Percentiles rank a stretch among this genome's conserved stretches.
Evolutionary conservation across 345 rosid genomes (phyloP).

Genomic region (Hibiscus mutabilis): DNA sequence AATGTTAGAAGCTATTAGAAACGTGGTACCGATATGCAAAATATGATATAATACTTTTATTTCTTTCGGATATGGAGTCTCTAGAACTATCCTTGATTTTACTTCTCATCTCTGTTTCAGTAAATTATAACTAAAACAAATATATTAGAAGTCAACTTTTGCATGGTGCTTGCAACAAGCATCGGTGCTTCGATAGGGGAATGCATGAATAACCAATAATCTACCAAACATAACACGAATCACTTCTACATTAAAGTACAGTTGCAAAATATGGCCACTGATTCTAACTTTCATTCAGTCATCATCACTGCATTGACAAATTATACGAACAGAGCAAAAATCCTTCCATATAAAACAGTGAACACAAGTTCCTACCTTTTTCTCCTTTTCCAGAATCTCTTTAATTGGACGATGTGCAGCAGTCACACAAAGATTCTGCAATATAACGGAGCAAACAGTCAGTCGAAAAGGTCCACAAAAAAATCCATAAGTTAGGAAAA

Average conservation of each 20-base stretch:
- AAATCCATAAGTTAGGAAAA: conserved; percentile 2
- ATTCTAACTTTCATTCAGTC: not conserved
- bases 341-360: not conserved
- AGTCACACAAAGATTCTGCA: conserved; percentile 75
- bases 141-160: not conserved
- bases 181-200: not conserved
- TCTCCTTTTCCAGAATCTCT: conserved; percentile 79
- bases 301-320: not conserved
- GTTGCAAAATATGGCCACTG: not conserved
- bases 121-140: not conserved
- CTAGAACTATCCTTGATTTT: conserved; percentile 1
- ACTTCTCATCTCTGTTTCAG: not conserved
- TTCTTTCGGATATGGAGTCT: not conserved
- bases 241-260: not conserved
- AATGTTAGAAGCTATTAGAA: not conserved
- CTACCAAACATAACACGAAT: not conserved
- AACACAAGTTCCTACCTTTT: conserved; percentile 36
- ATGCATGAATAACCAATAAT: not conserved
- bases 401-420: conserved; percentile 89
- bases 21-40: not conserved
- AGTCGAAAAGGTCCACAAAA: not conserved
- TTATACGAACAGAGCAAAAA: not conserved
- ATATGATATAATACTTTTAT: not conserved
- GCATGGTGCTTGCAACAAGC: not conserved
- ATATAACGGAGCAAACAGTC: conserved; percentile 4